Percentiles rank a stretch among this genome's conserved stretches.
Evolutionary conservation across 1,139 yeast genomes (phyloP).

Genomic region (Magnusiomyces ingens): DNA sequence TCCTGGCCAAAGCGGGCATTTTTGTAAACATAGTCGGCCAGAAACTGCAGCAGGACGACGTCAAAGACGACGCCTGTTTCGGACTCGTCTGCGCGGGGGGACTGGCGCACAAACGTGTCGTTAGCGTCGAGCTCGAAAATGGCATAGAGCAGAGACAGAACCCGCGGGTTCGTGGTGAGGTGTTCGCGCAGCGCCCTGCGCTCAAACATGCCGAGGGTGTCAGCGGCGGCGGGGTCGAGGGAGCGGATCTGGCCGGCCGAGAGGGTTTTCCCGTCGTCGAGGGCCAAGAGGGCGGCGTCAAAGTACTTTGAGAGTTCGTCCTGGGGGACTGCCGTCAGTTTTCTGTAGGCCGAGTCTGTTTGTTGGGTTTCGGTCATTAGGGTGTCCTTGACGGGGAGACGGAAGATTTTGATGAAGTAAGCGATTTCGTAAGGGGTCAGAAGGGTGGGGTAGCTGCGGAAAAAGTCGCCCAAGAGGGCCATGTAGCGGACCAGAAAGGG

Average conservation of each 20-base stretch:
- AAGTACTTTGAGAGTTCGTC: background rate
- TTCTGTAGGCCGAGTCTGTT: no score
- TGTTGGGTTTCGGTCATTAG: no score
- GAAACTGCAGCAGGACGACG: background rate
- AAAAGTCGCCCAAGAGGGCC: background rate
- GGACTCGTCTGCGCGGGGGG: background rate
- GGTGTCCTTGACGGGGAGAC: background rate
- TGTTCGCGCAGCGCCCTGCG: background rate
- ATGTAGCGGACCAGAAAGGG: background rate
- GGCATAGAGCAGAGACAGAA: background rate
- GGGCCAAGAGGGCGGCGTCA: background rate
- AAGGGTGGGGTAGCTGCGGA: background rate
- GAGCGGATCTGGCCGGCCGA: background rate
- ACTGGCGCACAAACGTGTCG: background rate
- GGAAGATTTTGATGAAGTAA: background rate
- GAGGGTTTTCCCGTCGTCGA: background rate
- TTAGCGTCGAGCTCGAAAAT: background rate
- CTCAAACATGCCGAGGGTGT: background rate
- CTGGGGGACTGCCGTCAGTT: background rate
- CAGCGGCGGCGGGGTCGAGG: background rate
- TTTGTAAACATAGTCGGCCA: background rate
- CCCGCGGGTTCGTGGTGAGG: background rate
- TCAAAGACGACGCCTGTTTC: background rate
- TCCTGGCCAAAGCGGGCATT: background rate
- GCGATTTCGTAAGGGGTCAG: slow-evolving; percentile 1